Evolutionary conservation across 2,329 filamentous ascomycete genomes (phyloP).

Genomic region (Phaeosphaeriaceae sp.): DNA sequence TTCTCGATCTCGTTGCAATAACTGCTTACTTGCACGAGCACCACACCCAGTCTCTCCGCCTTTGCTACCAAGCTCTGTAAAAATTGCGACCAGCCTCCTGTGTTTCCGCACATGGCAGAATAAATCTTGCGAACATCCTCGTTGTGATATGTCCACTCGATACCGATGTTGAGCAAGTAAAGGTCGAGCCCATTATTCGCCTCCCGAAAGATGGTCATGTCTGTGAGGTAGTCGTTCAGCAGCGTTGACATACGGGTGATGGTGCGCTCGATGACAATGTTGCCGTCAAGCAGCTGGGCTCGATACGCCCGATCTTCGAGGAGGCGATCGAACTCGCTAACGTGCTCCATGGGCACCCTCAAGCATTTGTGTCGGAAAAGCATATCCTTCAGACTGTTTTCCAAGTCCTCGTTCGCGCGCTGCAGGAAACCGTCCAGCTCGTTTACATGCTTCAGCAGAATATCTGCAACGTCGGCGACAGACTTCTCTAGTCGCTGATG

Average conservation of each 20-base stretch:
- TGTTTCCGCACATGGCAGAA: constrained; percentile 89
- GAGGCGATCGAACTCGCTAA: constrained; percentile 84
- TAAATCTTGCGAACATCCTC: constrained; percentile 75
- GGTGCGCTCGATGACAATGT: constrained; percentile 90
- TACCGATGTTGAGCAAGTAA: constrained; percentile 73
- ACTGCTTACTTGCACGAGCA: constrained; percentile 74
- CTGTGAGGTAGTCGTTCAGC: constrained; percentile 78
- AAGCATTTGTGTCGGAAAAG: constrained; percentile 74
- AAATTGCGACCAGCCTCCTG: constrained; percentile 86
- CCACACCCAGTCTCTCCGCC: constrained; percentile 71
- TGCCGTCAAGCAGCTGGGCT: constrained; percentile 81
- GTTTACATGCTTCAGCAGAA: constrained; percentile 90
- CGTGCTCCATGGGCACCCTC: constrained; percentile 82
- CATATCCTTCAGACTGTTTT: constrained; percentile 79
- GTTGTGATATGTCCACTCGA: constrained; percentile 65
- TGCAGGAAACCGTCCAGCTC: constrained; percentile 93
- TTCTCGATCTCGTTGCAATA: constrained; percentile 87
- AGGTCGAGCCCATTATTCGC: constrained; percentile 77
- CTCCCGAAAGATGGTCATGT: constrained; percentile 78
- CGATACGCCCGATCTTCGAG: constrained; percentile 85
- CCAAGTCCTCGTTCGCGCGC: constrained; percentile 82
- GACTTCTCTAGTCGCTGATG: constrained; percentile 87
- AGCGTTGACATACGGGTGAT: constrained; percentile 77
- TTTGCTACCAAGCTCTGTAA: constrained; percentile 78
- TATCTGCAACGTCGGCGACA: constrained; percentile 84